These are phyloP conservation scores for Quercus wislizeni DNA, from an alignment of 306 rosid species.

Conservation along the genomic window DNA sequence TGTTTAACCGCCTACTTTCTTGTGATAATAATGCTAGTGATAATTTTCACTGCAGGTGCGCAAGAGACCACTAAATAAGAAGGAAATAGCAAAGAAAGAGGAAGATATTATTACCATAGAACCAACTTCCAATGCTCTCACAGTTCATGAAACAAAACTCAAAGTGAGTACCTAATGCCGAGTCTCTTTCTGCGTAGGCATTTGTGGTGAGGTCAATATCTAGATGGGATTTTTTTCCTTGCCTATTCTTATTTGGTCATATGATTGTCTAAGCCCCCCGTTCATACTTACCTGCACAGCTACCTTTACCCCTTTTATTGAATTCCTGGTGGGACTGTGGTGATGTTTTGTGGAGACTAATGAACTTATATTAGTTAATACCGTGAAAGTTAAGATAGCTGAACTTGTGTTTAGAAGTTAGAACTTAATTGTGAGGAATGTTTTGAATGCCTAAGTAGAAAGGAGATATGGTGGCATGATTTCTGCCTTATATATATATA, in stretches of 20 bases:
- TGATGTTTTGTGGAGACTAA: background rate
- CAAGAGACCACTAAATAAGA: constrained; percentile 80
- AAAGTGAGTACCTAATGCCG: constrained; percentile 46
- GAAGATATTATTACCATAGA: constrained; percentile 67
- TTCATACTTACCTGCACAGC: background rate
- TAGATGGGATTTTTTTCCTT: background rate
- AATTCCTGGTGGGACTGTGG: background rate
- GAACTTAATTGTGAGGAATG: too few species aligned
- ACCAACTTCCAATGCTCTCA: constrained; percentile 60
- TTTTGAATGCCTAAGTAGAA: too few species aligned
- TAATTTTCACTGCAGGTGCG: constrained; percentile 55
- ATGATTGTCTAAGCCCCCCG: constrained; percentile 3
- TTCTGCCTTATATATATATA: background rate
- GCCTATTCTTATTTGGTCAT: background rate
- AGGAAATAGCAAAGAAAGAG: constrained; percentile 75
- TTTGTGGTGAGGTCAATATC: constrained; percentile 11
- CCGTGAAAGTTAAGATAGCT: background rate
- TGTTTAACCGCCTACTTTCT: background rate
- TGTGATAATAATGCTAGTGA: background rate
- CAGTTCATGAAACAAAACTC: constrained; percentile 82
- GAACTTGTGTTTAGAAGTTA: background rate
- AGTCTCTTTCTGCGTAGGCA: background rate
- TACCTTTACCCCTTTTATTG: background rate
- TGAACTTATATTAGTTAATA: background rate
- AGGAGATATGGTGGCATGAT: background rate